Percentiles rank a stretch among this genome's conserved stretches.
Conservation (phyloP, 176 grass and related monocot genomes). For the Carex kokanica region DNA sequence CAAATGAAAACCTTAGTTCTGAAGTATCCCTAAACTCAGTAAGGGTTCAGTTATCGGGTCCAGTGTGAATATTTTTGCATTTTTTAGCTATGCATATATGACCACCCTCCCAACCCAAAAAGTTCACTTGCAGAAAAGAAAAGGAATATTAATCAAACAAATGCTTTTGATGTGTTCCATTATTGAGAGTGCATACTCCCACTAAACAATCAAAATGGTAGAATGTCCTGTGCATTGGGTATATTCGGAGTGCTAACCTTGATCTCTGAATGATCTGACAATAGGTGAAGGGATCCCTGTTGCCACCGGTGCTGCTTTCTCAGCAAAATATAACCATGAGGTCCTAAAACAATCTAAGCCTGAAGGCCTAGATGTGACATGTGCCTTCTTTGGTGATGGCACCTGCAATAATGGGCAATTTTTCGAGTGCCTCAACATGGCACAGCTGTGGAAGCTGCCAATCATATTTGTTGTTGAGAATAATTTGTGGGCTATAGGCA, state of each 20-base stretch:
- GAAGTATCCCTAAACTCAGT: not conserved
- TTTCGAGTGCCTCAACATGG: constrained; percentile 99
- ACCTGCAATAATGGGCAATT: constrained; percentile 96
- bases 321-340: constrained; percentile 88
- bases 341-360: constrained; percentile 85
- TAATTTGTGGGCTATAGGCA: constrained; percentile 89
- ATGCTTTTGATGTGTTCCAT: not conserved
- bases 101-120: not conserved
- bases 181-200: not conserved
- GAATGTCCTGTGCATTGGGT: not conserved
- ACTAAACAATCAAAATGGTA: not conserved
- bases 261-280: constrained; percentile 6
- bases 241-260: not conserved
- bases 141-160: not conserved
- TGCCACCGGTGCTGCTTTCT: constrained; percentile 87
- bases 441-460: constrained; percentile 94
- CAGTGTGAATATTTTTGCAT: not conserved
- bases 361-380: constrained; percentile 72
- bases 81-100: not conserved
- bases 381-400: constrained; percentile 95
- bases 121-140: not conserved
- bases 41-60: not conserved
- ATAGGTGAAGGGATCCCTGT: constrained; percentile 82
- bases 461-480: constrained; percentile 99
- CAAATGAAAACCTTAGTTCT: not conserved